Evolutionary conservation across 208 protist species (phyloP).

Genomic region (Trypanosoma platydactyli): DNA sequence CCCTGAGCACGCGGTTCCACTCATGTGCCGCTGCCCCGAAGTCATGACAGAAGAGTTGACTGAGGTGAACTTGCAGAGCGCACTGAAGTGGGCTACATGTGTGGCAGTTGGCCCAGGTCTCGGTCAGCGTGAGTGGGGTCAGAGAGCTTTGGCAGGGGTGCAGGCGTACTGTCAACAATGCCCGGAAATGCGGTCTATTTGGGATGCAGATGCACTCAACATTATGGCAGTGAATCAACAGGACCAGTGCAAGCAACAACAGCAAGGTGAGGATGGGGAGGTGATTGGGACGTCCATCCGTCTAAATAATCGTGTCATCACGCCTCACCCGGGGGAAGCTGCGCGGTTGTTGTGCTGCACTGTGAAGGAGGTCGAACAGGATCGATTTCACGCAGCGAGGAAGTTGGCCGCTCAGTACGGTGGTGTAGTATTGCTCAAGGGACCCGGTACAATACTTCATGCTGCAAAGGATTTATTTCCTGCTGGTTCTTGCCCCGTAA

Average conservation of each 20-base stretch:
- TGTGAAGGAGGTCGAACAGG: conserved; percentile 59
- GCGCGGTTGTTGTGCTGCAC: conserved; percentile 57
- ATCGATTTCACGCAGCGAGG: conserved; percentile 57
- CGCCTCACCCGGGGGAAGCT: conserved; percentile 81
- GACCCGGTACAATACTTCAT: conserved; percentile 67
- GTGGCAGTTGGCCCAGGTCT: conserved; percentile 73
- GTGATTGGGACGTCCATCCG: too few species aligned
- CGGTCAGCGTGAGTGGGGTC: conserved; percentile 42
- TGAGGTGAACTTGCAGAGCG: conserved; percentile 18
- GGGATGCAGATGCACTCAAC: conserved; percentile 80
- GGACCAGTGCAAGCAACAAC: background rate
- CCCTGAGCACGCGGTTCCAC: conserved; percentile 47
- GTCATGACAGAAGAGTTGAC: conserved; percentile 50
- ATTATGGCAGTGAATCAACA: conserved; percentile 30
- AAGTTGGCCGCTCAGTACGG: conserved; percentile 44
- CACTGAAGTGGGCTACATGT: conserved; percentile 51
- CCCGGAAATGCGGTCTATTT: conserved; percentile 49
- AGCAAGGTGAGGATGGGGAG: background rate
- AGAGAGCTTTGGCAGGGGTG: conserved; percentile 26
- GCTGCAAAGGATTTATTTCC: conserved; percentile 10
- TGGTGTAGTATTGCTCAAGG: conserved; percentile 75
- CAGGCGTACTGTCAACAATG: conserved; percentile 34
- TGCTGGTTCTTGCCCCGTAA: background rate
- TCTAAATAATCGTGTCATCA: conserved; percentile 58
- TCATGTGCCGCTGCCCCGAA: conserved; percentile 79